Evolutionary conservation across 2,329 filamentous ascomycete genomes (phyloP).

Genomic region (Sarocladium strictum): DNA sequence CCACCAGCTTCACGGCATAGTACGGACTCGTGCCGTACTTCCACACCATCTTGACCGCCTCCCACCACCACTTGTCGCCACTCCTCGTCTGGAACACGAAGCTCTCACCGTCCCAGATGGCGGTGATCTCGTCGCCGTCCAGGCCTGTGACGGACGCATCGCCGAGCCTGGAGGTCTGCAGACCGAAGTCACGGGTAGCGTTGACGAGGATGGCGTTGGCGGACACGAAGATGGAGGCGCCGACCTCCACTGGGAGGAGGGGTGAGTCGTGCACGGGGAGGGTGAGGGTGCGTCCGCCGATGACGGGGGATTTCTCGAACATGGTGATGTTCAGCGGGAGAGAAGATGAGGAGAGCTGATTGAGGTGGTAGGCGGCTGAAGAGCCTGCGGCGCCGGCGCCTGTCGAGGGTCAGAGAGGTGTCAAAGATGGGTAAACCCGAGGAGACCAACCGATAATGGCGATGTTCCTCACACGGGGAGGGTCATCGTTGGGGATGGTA

Average conservation of each 20-base stretch:
- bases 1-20: conserved; percentile 66
- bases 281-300: conserved; percentile 85
- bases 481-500: neutral
- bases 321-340: conserved; percentile 73
- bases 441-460: conserved; percentile 22
- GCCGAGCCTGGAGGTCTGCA: conserved; percentile 41
- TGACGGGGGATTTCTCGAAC: conserved; percentile 70
- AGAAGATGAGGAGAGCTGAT: conserved; percentile 59
- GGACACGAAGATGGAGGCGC: conserved; percentile 85
- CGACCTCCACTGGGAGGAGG: conserved; percentile 69
- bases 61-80: conserved; percentile 67
- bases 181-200: conserved; percentile 64
- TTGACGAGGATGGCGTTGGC: conserved; percentile 78
- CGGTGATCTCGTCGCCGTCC: conserved; percentile 53
- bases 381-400: conserved; percentile 87
- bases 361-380: conserved; percentile 78
- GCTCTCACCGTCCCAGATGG: conserved; percentile 75
- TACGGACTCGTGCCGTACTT: conserved; percentile 78
- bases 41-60: conserved; percentile 73
- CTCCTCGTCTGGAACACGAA: conserved; percentile 65
- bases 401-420: conserved; percentile 26
- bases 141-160: conserved; percentile 25
- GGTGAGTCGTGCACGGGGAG: conserved; percentile 69
- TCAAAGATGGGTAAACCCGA: neutral
- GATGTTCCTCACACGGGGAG: conserved; percentile 16